Percentiles rank a stretch among this genome's conserved stretches.
phyloP scores from a whole-genome alignment of 2,329 filamentous ascomycete genomes.

The Chaetomium olivaceum region DNA sequence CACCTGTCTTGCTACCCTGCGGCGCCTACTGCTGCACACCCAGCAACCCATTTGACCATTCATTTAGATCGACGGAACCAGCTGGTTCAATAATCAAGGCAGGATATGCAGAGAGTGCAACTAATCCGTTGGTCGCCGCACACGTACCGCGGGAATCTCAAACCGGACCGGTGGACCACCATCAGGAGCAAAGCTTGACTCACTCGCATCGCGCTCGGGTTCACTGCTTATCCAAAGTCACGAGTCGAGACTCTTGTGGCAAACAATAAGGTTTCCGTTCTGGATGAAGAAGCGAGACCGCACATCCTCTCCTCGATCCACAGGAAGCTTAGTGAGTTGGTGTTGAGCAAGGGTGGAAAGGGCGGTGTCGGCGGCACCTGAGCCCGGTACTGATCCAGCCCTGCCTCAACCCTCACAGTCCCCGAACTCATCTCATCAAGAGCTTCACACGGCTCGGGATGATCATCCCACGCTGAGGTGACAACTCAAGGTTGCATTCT shows the following conservation, averaged over 20 bases:
- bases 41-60: not conserved
- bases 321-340: not conserved
- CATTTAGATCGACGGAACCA: not conserved
- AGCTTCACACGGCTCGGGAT: constrained; percentile 7
- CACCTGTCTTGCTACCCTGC: constrained; percentile 5
- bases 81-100: not conserved
- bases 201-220: not conserved
- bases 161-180: not conserved
- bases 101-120: not conserved
- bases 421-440: not conserved
- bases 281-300: not conserved
- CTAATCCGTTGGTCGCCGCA: not conserved
- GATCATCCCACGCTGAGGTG: constrained; percentile 20
- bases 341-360: not conserved
- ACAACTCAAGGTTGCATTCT: constrained; percentile 18
- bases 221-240: not conserved
- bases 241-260: not conserved
- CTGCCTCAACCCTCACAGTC: not conserved
- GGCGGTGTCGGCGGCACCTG: constrained; percentile 5
- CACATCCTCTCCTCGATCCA: not conserved
- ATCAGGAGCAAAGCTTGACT: not conserved
- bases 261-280: not conserved
- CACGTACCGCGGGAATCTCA: not conserved
- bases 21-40: not conserved
- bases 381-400: not conserved